phyloP scores from a whole-genome alignment of 441 rosid genomes.

The Arabidopsis hybrid region DNA sequence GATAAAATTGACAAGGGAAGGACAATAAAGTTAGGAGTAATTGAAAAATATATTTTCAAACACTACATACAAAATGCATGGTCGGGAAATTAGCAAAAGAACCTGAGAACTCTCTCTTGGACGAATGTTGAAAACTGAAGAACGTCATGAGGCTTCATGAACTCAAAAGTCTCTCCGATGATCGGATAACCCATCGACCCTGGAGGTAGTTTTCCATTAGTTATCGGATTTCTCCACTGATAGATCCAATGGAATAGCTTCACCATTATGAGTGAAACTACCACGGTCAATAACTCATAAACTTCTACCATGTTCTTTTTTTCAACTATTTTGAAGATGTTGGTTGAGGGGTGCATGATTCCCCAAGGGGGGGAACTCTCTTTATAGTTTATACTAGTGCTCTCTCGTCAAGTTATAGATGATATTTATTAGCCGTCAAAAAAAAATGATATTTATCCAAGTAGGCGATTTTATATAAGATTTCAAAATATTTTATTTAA shows the following conservation, averaged over 20 bases:
- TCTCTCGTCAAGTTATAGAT: too few species aligned
- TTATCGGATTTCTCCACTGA: constrained; percentile 40
- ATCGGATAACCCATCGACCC: constrained; percentile 49
- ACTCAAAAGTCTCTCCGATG: constrained; percentile 43
- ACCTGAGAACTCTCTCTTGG: constrained; percentile 36
- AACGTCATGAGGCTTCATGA: constrained; percentile 34
- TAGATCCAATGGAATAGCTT: constrained; percentile 38
- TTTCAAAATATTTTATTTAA: too few species aligned
- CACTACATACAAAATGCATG: background rate
- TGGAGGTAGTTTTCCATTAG: constrained; percentile 42
- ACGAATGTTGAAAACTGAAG: constrained; percentile 38
- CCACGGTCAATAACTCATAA: constrained; percentile 8
- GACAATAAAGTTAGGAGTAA: background rate
- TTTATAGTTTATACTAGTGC: background rate
- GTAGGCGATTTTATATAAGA: too few species aligned
- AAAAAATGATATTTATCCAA: too few species aligned
- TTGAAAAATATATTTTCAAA: background rate
- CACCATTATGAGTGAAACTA: constrained; percentile 25
- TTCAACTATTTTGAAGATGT: background rate
- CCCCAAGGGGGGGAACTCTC: background rate
- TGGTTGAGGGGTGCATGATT: background rate
- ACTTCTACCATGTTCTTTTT: constrained; percentile 21
- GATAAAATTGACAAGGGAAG: background rate
- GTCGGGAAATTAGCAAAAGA: background rate
- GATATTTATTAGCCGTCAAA: too few species aligned